Evolutionary conservation across 495 filamentous ascomycete genomes (phyloP).

Genomic region (Aspergillus panamensis): DNA sequence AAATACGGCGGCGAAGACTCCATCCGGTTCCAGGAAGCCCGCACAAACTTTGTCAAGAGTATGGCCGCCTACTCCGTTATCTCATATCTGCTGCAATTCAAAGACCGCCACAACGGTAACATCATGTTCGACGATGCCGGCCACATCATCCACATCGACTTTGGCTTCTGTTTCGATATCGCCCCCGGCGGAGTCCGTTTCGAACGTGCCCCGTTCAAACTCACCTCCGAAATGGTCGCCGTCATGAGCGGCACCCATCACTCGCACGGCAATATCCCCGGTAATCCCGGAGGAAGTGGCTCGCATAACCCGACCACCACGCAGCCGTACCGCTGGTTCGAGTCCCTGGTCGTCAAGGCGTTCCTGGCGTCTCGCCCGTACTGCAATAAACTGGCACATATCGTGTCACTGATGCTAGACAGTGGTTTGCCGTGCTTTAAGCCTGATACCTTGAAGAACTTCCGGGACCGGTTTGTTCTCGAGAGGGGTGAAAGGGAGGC

Average conservation of each 20-base stretch:
- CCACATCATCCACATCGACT: slow-evolving; percentile 98
- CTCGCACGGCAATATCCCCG: slow-evolving; percentile 31
- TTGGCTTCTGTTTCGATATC: slow-evolving; percentile 99
- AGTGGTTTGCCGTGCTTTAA: slow-evolving; percentile 98
- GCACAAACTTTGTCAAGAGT: slow-evolving; percentile 97
- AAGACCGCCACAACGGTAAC: slow-evolving; percentile 98
- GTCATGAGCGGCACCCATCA: slow-evolving; percentile 83
- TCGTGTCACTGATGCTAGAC: slow-evolving; percentile 93
- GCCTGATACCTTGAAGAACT: slow-evolving; percentile 87
- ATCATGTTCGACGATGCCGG: slow-evolving; percentile 98
- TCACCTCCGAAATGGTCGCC: slow-evolving; percentile 94
- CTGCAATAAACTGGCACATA: slow-evolving; percentile 77
- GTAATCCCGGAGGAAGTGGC: slow-evolving; percentile 27
- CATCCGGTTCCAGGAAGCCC: slow-evolving; percentile 88
- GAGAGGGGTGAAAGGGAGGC: slow-evolving; percentile 94
- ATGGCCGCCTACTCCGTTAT: slow-evolving; percentile 99
- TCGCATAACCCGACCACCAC: slow-evolving; percentile 57
- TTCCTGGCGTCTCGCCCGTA: slow-evolving; percentile 91
- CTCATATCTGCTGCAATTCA: slow-evolving; percentile 95
- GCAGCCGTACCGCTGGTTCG: slow-evolving; percentile 92
- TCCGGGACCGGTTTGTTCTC: slow-evolving; percentile 88
- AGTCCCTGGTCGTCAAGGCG: slow-evolving; percentile 91
- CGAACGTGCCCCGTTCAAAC: slow-evolving; percentile 96
- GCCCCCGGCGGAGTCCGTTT: slow-evolving; percentile 95
- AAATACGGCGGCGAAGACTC: slow-evolving; percentile 97